Conservation (phyloP, 352 stramenopile species). For the Pythium grandisporangium region DNA sequence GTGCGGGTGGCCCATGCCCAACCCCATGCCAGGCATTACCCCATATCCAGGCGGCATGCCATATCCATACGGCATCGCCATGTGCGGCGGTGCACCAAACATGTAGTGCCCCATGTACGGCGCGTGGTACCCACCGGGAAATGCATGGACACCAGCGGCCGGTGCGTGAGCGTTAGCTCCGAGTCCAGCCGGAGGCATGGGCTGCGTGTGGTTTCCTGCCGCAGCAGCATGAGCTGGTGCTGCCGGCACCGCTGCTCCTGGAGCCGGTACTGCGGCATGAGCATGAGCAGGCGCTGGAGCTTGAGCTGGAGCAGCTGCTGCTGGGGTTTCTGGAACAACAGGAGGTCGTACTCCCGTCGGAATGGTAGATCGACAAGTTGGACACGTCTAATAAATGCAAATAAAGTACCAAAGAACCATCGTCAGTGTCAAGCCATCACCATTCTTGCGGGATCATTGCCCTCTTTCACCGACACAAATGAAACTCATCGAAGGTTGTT, state of each 20-base stretch:
- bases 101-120: constrained; percentile 55
- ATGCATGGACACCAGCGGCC: constrained; percentile 10
- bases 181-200: not conserved
- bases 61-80: constrained; percentile 36
- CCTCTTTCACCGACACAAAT: no score
- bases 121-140: constrained; percentile 25
- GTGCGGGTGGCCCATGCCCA: no score
- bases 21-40: no score
- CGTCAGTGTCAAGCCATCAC: not conserved
- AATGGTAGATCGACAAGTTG: constrained; percentile 95
- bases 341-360: constrained; percentile 46
- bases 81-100: constrained; percentile 29
- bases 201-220: no score
- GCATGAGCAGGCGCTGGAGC: constrained; percentile 5
- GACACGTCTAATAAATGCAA: constrained; percentile 83
- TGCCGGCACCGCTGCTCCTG: constrained; percentile 1
- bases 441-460: no score
- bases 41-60: constrained; percentile 45
- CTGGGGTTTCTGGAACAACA: constrained; percentile 21
- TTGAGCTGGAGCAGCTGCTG: constrained; percentile 9
- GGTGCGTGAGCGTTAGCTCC: not conserved
- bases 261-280: constrained; percentile 8
- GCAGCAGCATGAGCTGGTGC: constrained; percentile 1
- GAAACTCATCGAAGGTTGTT: not conserved
- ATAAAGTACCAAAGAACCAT: not conserved